Base-by-base conservation (phyloP, 2,329 filamentous ascomycete genomes). In the Ascochyta rabiei region DNA sequence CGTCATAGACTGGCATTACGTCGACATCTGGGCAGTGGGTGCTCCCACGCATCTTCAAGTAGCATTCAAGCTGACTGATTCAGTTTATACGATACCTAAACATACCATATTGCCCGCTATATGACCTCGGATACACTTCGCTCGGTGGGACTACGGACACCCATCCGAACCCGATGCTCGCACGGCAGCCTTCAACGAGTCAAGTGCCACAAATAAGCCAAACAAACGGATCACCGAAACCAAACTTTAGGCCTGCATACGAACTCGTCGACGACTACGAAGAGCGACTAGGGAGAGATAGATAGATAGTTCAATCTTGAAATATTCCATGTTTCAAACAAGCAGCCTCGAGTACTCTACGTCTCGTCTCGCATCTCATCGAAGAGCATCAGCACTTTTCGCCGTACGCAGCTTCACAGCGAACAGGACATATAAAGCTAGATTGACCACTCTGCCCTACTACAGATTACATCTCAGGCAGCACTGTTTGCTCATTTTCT, bases 1-100 rank as follows among this genome's bases (percentile, higher is more conserved):
- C 0, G 90, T 99, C 9, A 93, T 99, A 70, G 95, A 99, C 76
- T 99, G 95, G 95, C 91, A 95, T 74, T 96, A 97, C 75, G 85
- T 86, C 10, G 93, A 98, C 74, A 93, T 98, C 48, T 98, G 95
- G 95, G 86, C 87, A 16, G 92, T 96, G 70, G 81, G 90, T 82
- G 12, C n/a, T 12, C 9, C 12, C 15, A n/a, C 10, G 9, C 3
- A 12, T 9, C 16, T 2, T 8, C 4, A 49, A 1, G 12, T 16
- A 16, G 21, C 13, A n/a, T n/a, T 15, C 42, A 50, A 21, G 49
- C 57, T 53, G 19, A 37, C 21, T 23, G 6, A 5, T 30, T 55
- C 56, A 91, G 88, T 95, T 96, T 71, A 89, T 96, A 58, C 84
- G 89, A 26, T 86, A 89, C 68, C 78, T 98, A 26, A 82, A 86